Percentiles rank a stretch among this genome's conserved stretches.
phyloP scores from a whole-genome alignment of 2,329 filamentous ascomycete species.

The Aureobasidium lini region DNA sequence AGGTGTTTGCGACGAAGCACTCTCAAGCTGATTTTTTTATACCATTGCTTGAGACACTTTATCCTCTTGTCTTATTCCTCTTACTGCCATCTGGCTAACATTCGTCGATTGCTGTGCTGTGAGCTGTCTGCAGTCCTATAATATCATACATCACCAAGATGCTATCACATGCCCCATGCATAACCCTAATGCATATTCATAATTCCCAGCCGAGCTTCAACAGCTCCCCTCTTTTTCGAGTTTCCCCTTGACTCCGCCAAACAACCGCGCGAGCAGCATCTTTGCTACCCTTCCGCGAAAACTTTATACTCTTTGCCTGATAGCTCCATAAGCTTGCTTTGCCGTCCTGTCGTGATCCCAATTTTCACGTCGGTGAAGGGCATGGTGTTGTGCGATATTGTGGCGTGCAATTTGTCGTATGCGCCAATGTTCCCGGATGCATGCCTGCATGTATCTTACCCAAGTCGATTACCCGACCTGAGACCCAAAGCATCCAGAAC shows the following conservation, averaged over 20 bases:
- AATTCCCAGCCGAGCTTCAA: neutral
- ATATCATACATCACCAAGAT: too few relatives aligned
- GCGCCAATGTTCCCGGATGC: neutral
- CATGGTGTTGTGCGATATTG: neutral
- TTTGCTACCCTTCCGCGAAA: neutral
- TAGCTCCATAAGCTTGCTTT: neutral
- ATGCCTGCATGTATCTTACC: neutral
- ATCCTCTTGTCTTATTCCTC: too few relatives aligned
- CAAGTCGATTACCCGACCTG: neutral
- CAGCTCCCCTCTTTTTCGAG: neutral
- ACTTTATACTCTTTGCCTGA: too few relatives aligned
- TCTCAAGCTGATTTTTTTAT: too few relatives aligned
- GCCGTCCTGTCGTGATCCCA: neutral
- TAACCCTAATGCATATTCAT: neutral
- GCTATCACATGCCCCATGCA: neutral
- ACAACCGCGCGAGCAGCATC: neutral
- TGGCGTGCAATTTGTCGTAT: neutral
- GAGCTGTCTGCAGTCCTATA: too few relatives aligned
- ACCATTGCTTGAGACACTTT: too few relatives aligned
- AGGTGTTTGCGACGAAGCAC: too few relatives aligned
- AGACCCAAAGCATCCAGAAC: neutral
- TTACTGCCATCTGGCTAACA: too few relatives aligned
- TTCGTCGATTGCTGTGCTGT: too few relatives aligned
- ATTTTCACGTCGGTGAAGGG: too few relatives aligned
- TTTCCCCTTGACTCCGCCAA: neutral